Evolutionary conservation across 2,329 filamentous ascomycete genomes (phyloP), one percentile per base, ranked within the genome.

Genomic region (Pestalotiopsis sp.): DNA sequence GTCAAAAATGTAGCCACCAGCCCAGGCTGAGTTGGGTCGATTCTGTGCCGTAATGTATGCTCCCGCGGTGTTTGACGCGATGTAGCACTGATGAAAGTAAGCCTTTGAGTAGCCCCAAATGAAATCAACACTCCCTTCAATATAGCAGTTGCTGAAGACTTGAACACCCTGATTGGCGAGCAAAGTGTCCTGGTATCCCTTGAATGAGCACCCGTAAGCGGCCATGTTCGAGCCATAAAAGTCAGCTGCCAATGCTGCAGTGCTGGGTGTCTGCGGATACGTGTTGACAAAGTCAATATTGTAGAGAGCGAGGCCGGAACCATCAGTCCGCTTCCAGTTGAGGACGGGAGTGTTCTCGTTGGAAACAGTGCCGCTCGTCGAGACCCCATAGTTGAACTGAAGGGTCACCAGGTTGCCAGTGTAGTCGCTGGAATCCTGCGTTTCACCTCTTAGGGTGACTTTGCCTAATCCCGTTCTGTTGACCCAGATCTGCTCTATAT

Each of bases 281-380:
- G 74, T 76, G 70, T 80, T 80, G 69, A 72, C 65, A 62, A 80
- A 77, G 72, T 87, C 84, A 75, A 87, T 79, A 71, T 86, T 87
- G 78, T 87, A 87, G 11, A 86, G 78, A 69, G 84, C 85, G 68
- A 87, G 78, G 68, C 85, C 83, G 7, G 78, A 75, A 0, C 82
- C 80, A 69, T 75, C 68, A 0, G 76, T 81, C 66, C 83, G 84
- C 75, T 84, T 84, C 65, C 78, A 78, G 70, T 83, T 80, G 58
- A 85, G 77, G 11, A 84, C 77, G 0, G 83, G 83, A 0, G 83
- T 85, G 58, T 77, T 71, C 68, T 85, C 83, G 63, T 85, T 76
- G 36, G 81, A 73, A 7, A 77, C 77, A 1, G 77, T 77, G 31
- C 59, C 59, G 49, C 79, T 82, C 2, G 83, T 85, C 59, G 80